Conservation (phyloP, 2,329 filamentous ascomycete genomes). For the Macrophomina phaseolina region DNA sequence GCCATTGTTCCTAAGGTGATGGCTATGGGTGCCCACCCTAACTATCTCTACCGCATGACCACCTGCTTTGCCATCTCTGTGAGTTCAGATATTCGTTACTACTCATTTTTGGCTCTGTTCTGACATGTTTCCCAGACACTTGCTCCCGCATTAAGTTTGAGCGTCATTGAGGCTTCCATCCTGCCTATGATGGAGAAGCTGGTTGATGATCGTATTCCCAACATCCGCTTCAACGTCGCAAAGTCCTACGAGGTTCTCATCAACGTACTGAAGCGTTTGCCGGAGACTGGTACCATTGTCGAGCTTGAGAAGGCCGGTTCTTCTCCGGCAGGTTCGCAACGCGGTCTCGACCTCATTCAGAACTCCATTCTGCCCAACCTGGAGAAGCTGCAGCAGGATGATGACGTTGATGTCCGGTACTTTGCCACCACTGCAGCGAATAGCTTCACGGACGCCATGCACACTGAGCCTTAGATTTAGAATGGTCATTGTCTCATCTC, state of each 20-base stretch:
- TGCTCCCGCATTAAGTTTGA: conserved; percentile 87
- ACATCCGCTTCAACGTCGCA: conserved; percentile 99
- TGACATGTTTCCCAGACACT: conserved; percentile 72
- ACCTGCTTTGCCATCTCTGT: conserved; percentile 99
- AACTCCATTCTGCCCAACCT: conserved; percentile 86
- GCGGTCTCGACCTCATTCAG: conserved; percentile 80
- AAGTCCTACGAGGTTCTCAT: conserved; percentile 95
- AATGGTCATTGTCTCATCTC: not conserved
- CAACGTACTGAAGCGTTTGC: conserved; percentile 87
- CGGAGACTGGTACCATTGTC: conserved; percentile 84
- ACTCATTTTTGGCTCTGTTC: conserved; percentile 22
- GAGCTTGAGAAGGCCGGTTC: conserved; percentile 80
- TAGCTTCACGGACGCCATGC: conserved; percentile 48
- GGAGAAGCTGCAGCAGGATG: conserved; percentile 94
- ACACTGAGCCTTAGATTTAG: conserved; percentile 39
- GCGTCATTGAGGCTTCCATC: conserved; percentile 91
- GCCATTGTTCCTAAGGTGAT: conserved; percentile 99
- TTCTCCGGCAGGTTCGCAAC: conserved; percentile 66
- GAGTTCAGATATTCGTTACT: conserved; percentile 51
- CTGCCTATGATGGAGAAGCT: conserved; percentile 96
- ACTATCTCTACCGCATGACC: conserved; percentile 99
- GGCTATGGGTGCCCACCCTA: conserved; percentile 96
- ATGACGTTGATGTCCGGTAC: conserved; percentile 97
- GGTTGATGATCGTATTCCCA: conserved; percentile 92
- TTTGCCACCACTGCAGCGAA: conserved; percentile 90